Conservation (phyloP, 192 early-diverging fungal species). For the Globomyces pollinis-pini region DNA sequence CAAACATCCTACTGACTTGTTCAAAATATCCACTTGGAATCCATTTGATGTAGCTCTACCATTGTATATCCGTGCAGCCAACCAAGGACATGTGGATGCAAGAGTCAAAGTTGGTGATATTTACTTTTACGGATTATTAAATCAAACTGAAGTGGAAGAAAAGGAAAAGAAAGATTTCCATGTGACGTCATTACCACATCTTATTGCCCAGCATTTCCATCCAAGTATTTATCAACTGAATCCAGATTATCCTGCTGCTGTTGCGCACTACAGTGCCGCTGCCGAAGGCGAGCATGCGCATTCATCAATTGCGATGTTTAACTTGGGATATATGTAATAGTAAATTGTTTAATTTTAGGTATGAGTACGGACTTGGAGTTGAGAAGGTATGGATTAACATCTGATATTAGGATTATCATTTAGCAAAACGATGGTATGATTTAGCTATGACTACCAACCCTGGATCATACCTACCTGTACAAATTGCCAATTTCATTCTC, state of each 20-base stretch:
- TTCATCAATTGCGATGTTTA: conserved; percentile 84
- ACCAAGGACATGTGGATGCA: conserved; percentile 83
- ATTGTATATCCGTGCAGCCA: conserved; percentile 92
- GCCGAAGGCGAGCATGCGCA: conserved; percentile 60
- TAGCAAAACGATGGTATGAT: conserved; percentile 94
- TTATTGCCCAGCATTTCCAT: conserved; percentile 9
- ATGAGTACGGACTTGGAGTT: conserved; percentile 88
- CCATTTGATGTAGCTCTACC: conserved; percentile 61
- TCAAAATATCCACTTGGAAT: conserved; percentile 13
- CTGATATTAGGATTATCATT: conserved; percentile 65
- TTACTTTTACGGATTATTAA: conserved; percentile 69
- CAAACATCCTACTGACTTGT: neutral
- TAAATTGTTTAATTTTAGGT: too few relatives aligned
- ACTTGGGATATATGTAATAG: conserved; percentile 95
- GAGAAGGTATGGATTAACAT: conserved; percentile 3
- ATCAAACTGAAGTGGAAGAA: neutral
- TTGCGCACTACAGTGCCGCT: conserved; percentile 74
- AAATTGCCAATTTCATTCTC: conserved; percentile 3
- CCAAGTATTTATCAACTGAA: neutral
- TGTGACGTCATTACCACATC: conserved; percentile 3
- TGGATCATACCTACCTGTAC: conserved; percentile 54
- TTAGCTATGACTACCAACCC: conserved; percentile 65
- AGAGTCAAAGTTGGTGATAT: conserved; percentile 90
- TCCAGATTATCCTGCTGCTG: conserved; percentile 65
- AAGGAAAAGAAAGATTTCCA: neutral